Base-by-base conservation (phyloP, 176 grass and related monocot species). In the Ananas comosus region DNA sequence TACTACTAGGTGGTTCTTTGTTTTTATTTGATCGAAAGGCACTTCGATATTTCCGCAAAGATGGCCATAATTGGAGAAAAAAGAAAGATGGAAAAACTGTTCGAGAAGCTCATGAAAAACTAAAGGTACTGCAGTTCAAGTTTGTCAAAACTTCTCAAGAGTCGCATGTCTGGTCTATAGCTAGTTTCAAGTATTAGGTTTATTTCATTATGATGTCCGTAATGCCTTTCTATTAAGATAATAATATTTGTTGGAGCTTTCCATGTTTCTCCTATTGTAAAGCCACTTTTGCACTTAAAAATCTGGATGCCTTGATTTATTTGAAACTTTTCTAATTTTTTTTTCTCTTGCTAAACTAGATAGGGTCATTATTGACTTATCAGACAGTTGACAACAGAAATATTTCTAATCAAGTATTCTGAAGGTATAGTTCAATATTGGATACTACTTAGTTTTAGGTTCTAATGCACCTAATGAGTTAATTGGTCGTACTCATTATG, bases 21-120 rank as follows among this genome's bases (percentile, higher is more conserved):
- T 96, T 90, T 83, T 85, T 96, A 70, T 96, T 96, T 83, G 93
- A 96, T 85, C 93, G 93, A 52, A 96, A 96, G 75, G 81, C 91
- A 29, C 79, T 96, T 75, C 85, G 93, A 89, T 96, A 85, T 68
- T 96, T 96, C 53, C 83, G 93, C 64, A 96, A 92, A 76, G 93
- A 92, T 70, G 89, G 86, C 12, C 93, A 96, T 78, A 96, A 85
- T 73, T 96, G 93, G 93, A 92, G 88, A 79, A 96, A 96, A 74
- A 96, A 96, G 71, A 92, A 24, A 33, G 89, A 96, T 76, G 93
- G 89, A 51, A 92, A 96, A 78, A 96, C 89, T 50, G 74, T 96
- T 51, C 88, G 85, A 90, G 93, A 96, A 92, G 93, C 89, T 70
- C 93, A 96, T 64, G 93, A 96, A 82, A 96, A 83, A 79, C 76